Evolutionary conservation across 805 yeast genomes (phyloP), one percentile per base, ranked within the genome.

Genomic region (Metschnikowia gelsemii): DNA sequence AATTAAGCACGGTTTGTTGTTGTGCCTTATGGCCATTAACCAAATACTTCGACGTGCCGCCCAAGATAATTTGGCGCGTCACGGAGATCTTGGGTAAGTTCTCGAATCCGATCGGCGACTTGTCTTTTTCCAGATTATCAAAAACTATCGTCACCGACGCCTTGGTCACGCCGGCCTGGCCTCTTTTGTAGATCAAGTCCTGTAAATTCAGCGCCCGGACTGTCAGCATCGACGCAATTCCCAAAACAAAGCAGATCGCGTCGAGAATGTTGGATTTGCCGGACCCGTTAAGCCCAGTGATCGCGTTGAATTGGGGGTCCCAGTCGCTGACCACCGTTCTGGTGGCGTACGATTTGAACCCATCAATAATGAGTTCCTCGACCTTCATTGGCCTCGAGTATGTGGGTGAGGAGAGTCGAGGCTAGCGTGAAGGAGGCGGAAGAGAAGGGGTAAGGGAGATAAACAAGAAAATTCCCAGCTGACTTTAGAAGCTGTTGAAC

Each of bases 221-320:
- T 0, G 96, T 86, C n/a, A 87, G 62, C 93, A 91, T 89, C 9
- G 95, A 80, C 1, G 96, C 83, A 46, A 93, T 90, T 41, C 99
- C 99, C 24, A 93, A 72, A n/a, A 95, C 99, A 64, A 93, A 93
- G 65, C 99, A 93, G 43, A 93, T 91, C 42, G 99, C 96, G 64
- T 93, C 99, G 32, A 93, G 72, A 44, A 93, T 90, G 61, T 93
- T 93, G 17, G 98, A 91, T 59, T 93, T 93, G 5, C 99, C 99
- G 0, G 96, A 88, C 8, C 99, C 99, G 61, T 93, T 93, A 36
- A 93, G 73, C 6, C 99, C 99, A 0, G 99, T 95, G 59, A 93
- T 91, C 55, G 98, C 96, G 66, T 95, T 93, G 67, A 93, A 95
- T 64, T 86, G 96, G 1, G 87, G 77, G 63, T 93, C 99, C 99